phyloP scores from a whole-genome alignment of 2,329 filamentous ascomycete species.

The Hymenoscyphus repandus region DNA sequence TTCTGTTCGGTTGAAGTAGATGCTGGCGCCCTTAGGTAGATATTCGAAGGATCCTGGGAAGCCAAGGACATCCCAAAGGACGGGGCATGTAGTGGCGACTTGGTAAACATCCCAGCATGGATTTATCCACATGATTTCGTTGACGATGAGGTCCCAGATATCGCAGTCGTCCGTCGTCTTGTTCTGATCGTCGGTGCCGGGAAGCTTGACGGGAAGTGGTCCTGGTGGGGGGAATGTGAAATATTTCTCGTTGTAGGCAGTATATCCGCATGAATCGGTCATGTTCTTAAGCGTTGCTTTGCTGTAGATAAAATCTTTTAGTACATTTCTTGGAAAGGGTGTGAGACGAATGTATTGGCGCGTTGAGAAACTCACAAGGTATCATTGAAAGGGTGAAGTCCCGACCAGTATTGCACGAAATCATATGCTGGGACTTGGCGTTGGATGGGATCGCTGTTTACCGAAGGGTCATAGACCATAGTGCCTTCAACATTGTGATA shows the following conservation, averaged over 20 bases:
- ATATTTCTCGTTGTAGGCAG: slow-evolving; percentile 53
- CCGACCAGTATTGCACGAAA: slow-evolving; percentile 56
- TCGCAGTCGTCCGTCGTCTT: slow-evolving; percentile 45
- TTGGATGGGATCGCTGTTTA: slow-evolving; percentile 46
- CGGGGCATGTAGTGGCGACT: slow-evolving; percentile 65
- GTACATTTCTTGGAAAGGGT: neutral
- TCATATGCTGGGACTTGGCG: slow-evolving; percentile 45
- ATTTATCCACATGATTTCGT: slow-evolving; percentile 54
- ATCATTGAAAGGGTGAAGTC: slow-evolving; percentile 60
- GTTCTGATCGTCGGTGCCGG: slow-evolving; percentile 38
- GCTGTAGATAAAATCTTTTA: slow-evolving; percentile 19
- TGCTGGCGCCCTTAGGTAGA: slow-evolving; percentile 51
- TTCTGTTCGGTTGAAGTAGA: slow-evolving; percentile 59
- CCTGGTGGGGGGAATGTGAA: slow-evolving; percentile 64
- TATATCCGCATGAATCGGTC: slow-evolving; percentile 56
- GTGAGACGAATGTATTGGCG: neutral
- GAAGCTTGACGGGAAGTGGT: slow-evolving; percentile 44
- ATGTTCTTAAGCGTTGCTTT: slow-evolving; percentile 43
- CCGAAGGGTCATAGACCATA: slow-evolving; percentile 67
- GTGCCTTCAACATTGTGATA: slow-evolving; percentile 66
- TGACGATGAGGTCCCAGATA: slow-evolving; percentile 50
- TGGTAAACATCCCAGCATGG: slow-evolving; percentile 79
- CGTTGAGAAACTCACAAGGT: slow-evolving; percentile 34
- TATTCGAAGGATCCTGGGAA: slow-evolving; percentile 64
- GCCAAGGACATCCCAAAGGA: slow-evolving; percentile 63